Conservation (phyloP, 345 rosid species). For the Jatropha curcas region DNA sequence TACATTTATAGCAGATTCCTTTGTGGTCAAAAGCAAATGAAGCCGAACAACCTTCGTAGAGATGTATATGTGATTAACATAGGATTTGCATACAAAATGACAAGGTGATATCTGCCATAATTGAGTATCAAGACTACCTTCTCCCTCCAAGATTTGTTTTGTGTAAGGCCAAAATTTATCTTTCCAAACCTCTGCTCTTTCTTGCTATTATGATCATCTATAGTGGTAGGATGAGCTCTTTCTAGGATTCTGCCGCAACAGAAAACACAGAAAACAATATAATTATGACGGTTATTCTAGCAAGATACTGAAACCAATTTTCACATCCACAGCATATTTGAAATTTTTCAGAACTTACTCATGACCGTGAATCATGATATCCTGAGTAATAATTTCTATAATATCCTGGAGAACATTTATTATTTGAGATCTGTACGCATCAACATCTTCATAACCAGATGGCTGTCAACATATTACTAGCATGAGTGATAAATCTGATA, state of each 20-base stretch:
- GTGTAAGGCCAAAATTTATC: slow-evolving; percentile 39
- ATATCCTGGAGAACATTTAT: slow-evolving; percentile 89
- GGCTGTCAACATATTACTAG: slow-evolving; percentile 46
- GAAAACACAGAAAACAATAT: slow-evolving; percentile 22
- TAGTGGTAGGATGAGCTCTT: slow-evolving; percentile 34
- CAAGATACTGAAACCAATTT: neutral
- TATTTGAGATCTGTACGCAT: slow-evolving; percentile 61
- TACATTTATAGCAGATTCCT: slow-evolving; percentile 95
- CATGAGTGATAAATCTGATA: slow-evolving; percentile 13
- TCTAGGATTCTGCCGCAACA: slow-evolving; percentile 53
- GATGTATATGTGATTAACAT: slow-evolving; percentile 13
- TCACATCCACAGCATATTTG: slow-evolving; percentile 12
- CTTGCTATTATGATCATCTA: slow-evolving; percentile 25
- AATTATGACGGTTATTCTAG: slow-evolving; percentile 5
- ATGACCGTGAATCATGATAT: slow-evolving; percentile 66
- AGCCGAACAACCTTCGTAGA: slow-evolving; percentile 66
- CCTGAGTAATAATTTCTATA: slow-evolving; percentile 77
- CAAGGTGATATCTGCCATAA: slow-evolving; percentile 6
- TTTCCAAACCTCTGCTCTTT: slow-evolving; percentile 78
- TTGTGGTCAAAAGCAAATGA: slow-evolving; percentile 74
- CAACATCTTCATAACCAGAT: slow-evolving; percentile 36
- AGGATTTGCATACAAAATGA: slow-evolving; percentile 5
- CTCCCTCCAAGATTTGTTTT: slow-evolving; percentile 50
- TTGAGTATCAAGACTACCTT: slow-evolving; percentile 51
- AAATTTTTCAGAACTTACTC: slow-evolving; percentile 57